Evolutionary conservation across 306 rosid species (phyloP).

Genomic region (Comarum palustre): DNA sequence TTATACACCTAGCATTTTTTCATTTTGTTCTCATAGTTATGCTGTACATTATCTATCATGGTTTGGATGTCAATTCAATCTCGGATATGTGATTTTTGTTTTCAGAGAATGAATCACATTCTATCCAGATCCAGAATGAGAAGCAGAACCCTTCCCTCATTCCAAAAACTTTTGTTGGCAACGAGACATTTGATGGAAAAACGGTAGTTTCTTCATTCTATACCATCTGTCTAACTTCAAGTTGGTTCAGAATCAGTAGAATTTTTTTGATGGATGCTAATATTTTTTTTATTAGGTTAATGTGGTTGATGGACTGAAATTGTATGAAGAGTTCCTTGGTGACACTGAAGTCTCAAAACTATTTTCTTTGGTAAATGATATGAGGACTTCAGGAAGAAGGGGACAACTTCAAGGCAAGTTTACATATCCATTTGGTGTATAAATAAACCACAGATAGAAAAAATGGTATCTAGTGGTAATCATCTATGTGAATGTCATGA

Average conservation of each 20-base stretch:
- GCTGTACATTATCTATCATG: not conserved
- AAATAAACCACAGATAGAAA: not conserved
- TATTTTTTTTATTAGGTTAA: conserved; percentile 52
- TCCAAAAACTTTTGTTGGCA: conserved; percentile 59
- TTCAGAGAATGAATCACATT: conserved; percentile 52
- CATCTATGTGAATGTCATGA: not conserved
- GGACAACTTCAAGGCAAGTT: conserved; percentile 75
- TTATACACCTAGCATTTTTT: conserved; percentile 22
- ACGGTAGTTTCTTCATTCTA: conserved; percentile 45
- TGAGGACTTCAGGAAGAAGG: conserved; percentile 66
- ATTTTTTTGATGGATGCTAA: not conserved
- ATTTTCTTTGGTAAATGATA: conserved; percentile 58
- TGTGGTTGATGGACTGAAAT: conserved; percentile 75
- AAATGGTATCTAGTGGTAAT: not conserved
- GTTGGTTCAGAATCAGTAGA: conserved; percentile 4
- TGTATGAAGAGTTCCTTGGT: conserved; percentile 53
- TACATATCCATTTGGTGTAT: not conserved
- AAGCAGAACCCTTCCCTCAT: conserved; percentile 36
- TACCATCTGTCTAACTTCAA: conserved; percentile 3
- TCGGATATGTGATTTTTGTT: conserved; percentile 12
- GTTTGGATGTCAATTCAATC: not conserved
- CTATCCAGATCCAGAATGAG: conserved; percentile 42
- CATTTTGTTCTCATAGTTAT: not conserved
- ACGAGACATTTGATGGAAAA: conserved; percentile 66
- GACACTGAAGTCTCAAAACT: conserved; percentile 61